Base-by-base conservation (phyloP, 2,329 filamentous ascomycete species). In the Stagonosporopsis vannaccii region DNA sequence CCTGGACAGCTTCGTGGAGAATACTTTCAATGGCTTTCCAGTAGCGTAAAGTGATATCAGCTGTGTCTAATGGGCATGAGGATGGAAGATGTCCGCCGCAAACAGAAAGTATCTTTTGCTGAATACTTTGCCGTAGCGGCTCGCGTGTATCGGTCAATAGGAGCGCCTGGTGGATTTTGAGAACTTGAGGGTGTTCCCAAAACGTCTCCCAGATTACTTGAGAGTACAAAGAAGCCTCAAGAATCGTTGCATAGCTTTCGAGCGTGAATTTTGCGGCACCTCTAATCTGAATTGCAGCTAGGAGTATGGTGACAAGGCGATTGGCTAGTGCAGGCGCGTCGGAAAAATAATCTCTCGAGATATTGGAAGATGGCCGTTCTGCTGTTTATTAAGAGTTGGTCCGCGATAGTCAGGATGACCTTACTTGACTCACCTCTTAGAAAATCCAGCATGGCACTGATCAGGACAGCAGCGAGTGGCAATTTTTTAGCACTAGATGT, bases 171-270 rank as follows among this genome's bases (percentile, higher is more conserved):
- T 77, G 75, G n/a, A 78, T 51, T 7, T 60, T 53, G 6, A 60
- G 32, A 20, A 66, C 41, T 23, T 70, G 63, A 6, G 59, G 17
- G 33, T 70, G 64, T 19, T 47, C 43, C 32, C 63, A 64, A 44
- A 77, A 77, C 8, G 68, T 63, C 13, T 71, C 56, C 75, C 75
- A 78, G 5, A 77, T 57, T 6, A 39, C 58, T 30, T 62, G 61
- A 22, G 68, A 76, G 52, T 75, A 74, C 15, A 76, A 58, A 6
- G 70, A 75, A 32, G 73, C 72, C 56, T 78, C 75, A 1, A 77
- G 30, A 15, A 77, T 71, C 1, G 63, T 66, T 12, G 67, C 66
- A 44, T 75, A 77, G 12, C 68, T 68, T 15, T 69, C 53, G 32
- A 58, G 65, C 5, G 67, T 60, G 6, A 66, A 35, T 6, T 47